phyloP scores from a whole-genome alignment of 1,139 yeast species.

The Debaryomycetaceae sp. region DNA sequence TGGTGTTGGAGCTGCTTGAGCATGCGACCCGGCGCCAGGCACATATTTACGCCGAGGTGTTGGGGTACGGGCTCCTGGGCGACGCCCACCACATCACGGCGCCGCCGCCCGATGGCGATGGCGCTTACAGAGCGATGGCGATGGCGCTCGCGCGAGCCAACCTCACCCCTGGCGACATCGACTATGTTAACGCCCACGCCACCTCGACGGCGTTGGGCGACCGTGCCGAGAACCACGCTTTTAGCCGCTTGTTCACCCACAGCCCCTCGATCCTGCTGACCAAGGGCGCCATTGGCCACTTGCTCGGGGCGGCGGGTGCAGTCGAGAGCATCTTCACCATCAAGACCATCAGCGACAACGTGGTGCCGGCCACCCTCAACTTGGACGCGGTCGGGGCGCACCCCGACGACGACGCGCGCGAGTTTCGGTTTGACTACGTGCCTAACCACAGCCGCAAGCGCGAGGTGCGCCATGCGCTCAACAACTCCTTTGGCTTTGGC shows the following conservation, averaged over 20 bases:
- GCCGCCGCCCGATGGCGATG: constrained; percentile 77
- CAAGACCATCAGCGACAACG: constrained; percentile 51
- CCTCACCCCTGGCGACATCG: constrained; percentile 44
- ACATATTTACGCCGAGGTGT: constrained; percentile 72
- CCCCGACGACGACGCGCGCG: constrained; percentile 32
- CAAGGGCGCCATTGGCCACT: constrained; percentile 91
- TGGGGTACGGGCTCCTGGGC: constrained; percentile 86
- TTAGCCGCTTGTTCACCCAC: constrained; percentile 45
- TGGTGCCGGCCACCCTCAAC: constrained; percentile 80
- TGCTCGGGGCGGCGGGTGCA: constrained; percentile 94
- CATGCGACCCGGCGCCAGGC: constrained; percentile 62
- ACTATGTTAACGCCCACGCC: constrained; percentile 93
- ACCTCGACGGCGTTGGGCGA: constrained; percentile 92
- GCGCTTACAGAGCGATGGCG: constrained; percentile 80
- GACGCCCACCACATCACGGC: constrained; percentile 95
- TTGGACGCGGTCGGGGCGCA: constrained; percentile 50
- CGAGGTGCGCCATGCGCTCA: constrained; percentile 55
- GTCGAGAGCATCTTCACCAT: constrained; percentile 85
- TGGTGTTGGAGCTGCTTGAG: constrained; percentile 70
- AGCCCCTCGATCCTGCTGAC: constrained; percentile 64
- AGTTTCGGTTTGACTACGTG: constrained; percentile 60
- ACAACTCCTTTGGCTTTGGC: constrained; percentile 96
- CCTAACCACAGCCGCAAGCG: constrained; percentile 39
- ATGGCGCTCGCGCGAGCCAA: constrained; percentile 59
- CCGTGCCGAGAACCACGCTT: constrained; percentile 78